phyloP scores from a whole-genome alignment of 2,329 filamentous ascomycete genomes.

The Hypoxylon sp. region DNA sequence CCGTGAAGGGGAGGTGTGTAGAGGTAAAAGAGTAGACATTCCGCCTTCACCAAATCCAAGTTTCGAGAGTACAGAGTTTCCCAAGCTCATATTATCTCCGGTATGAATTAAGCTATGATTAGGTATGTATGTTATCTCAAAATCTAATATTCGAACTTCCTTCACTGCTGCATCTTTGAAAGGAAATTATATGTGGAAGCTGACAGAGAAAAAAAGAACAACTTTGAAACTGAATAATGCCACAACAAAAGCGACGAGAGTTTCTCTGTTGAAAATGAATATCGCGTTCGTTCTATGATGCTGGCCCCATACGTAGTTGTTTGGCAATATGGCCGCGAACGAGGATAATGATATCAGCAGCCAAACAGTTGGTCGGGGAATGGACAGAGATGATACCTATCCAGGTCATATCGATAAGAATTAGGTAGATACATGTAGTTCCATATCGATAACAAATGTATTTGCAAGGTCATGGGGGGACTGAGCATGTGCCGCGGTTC shows the following conservation, averaged over 20 bases:
- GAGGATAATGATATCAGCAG: constrained; percentile 7
- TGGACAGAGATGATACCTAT: background rate
- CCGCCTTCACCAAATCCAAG: constrained; percentile 47
- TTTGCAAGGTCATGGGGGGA: constrained; percentile 25
- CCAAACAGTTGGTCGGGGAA: background rate
- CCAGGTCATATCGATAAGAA: constrained; percentile 16
- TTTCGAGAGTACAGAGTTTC: constrained; percentile 49
- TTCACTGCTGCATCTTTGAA: constrained; percentile 27
- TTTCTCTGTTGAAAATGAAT: background rate
- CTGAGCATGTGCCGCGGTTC: constrained; percentile 26
- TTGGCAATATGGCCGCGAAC: background rate
- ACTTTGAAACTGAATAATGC: background rate
- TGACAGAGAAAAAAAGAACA: background rate
- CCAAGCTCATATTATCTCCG: constrained; percentile 48
- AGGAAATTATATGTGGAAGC: background rate
- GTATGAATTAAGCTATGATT: background rate
- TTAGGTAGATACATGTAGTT: background rate
- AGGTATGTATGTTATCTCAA: background rate
- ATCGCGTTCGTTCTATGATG: background rate
- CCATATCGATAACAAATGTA: constrained; percentile 4
- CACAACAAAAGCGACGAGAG: background rate
- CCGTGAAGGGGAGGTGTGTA: constrained; percentile 44
- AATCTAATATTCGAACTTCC: constrained; percentile 9
- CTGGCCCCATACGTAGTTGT: background rate
- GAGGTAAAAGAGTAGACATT: constrained; percentile 47